phyloP scores from a whole-genome alignment of 192 early-diverging fungal genomes.

The Chytriomyces hyalinus region DNA sequence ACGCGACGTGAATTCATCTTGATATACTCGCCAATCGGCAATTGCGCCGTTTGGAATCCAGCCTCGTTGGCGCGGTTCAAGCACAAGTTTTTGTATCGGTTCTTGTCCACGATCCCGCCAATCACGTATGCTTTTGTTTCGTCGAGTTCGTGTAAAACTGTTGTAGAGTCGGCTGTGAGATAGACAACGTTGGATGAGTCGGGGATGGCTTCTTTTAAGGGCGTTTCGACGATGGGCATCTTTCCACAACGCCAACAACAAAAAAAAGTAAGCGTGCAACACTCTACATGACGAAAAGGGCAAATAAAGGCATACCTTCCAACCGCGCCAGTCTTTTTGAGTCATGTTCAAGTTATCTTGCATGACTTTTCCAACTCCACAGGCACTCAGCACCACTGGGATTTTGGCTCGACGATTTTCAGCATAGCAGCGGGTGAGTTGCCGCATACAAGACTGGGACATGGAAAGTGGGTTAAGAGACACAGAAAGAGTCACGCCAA shows the following conservation, averaged over 20 bases:
- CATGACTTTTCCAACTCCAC: conserved; percentile 52
- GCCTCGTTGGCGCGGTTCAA: conserved; percentile 76
- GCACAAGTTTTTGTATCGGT: conserved; percentile 82
- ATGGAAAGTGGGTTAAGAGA: not conserved
- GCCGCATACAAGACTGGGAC: conserved; percentile 35
- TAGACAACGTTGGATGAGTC: conserved; percentile 77
- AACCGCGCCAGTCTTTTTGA: conserved; percentile 48
- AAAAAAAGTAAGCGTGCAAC: not conserved
- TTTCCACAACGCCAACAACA: not conserved
- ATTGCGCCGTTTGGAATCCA: conserved; percentile 74
- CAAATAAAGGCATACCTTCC: conserved; percentile 46
- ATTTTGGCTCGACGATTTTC: conserved; percentile 62
- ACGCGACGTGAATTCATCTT: conserved; percentile 81
- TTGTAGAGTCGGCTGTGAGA: conserved; percentile 86
- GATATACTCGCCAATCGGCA: conserved; percentile 89
- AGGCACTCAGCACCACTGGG: conserved; percentile 63
- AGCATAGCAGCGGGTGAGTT: conserved; percentile 78
- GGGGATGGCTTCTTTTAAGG: not conserved
- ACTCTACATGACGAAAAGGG: not conserved
- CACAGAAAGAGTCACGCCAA: conserved; percentile 49
- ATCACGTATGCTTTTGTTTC: conserved; percentile 83
- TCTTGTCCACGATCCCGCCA: conserved; percentile 95
- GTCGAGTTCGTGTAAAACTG: conserved; percentile 71
- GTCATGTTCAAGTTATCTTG: not conserved
- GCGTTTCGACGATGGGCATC: not conserved